Conservation (phyloP, 129 eudicot species). For the sunflower (Helianthus annuus) region HanXRQr2.0-SUNRISE NC_035445.2:164095301-164095800, state of each 20-base stretch:
- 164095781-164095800: too few species aligned
- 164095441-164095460: neutral
- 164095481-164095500: constrained; percentile 7
- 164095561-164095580: too few species aligned
- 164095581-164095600: too few species aligned
- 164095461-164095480: neutral
- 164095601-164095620: too few species aligned
- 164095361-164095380: neutral
- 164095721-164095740: too few species aligned
- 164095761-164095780: too few species aligned
- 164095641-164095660: too few species aligned
- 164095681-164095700: too few species aligned
- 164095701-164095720: too few species aligned
- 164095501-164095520: neutral
- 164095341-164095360: neutral
- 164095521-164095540: neutral
- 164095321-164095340: neutral
- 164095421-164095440: neutral
- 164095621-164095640: too few species aligned
- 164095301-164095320: neutral
- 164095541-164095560: neutral
- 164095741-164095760: too few species aligned
- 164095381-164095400: neutral
- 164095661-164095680: too few species aligned
- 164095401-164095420: neutral